Conservation (phyloP, 805 yeast genomes). For the Pichia rugopelliculosa region DNA sequence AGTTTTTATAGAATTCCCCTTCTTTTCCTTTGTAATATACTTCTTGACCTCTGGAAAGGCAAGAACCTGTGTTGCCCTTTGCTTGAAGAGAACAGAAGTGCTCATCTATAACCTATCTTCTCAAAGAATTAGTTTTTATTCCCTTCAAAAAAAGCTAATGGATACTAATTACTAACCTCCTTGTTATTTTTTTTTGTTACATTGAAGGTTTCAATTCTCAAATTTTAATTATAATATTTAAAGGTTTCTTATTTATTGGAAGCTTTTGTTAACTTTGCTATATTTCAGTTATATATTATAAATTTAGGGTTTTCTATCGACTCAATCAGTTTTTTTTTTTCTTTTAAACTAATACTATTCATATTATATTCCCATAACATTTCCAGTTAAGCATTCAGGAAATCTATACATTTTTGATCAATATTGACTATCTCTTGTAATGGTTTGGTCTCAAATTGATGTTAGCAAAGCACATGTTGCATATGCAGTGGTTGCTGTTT, state of each 20-base stretch:
- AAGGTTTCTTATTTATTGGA: neutral
- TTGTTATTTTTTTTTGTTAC: neutral
- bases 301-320: neutral
- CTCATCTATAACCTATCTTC: too few species aligned
- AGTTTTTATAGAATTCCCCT: too few species aligned
- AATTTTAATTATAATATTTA: too few species aligned
- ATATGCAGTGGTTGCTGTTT: conserved; percentile 56
- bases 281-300: neutral
- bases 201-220: too few species aligned
- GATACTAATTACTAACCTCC: neutral
- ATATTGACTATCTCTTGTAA: conserved; percentile 1
- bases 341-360: too few species aligned
- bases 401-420: neutral
- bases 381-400: neutral
- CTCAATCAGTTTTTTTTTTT: neutral
- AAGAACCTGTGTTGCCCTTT: too few species aligned
- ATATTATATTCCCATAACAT: neutral
- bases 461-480: conserved; percentile 31
- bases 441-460: conserved; percentile 30
- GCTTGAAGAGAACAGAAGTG: too few species aligned
- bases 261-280: neutral
- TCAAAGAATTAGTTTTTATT: too few species aligned
- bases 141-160: too few species aligned
- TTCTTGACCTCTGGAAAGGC: too few species aligned
- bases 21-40: too few species aligned